Base-by-base conservation (phyloP, 2,329 filamentous ascomycete species). In the Gyromitra esculenta region DNA sequence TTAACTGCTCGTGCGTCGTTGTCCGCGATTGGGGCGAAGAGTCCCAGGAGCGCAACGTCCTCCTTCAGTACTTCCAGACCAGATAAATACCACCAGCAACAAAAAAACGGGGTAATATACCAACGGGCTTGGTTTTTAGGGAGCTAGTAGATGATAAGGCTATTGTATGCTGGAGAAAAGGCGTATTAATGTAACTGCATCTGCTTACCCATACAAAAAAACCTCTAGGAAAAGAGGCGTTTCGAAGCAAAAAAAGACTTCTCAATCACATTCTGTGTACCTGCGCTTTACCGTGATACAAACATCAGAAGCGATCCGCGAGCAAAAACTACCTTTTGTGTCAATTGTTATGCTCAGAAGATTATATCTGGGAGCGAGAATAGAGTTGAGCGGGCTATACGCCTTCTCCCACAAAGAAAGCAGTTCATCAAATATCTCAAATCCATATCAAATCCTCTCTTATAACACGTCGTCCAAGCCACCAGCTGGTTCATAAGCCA, bases 31-130 rank as follows among this genome's bases (percentile, higher is more conserved):
- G 96, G 96, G 96, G 96, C 90, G 96, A 98, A 91, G 96, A 99
- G 89, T 96, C 92, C 82, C 94, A 97, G 89, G 96, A 99, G 91
- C 94, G 96, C 85, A 93, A 91, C 84, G 94, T 98, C 87, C 92
- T 99, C 85, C 93, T 99, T 87, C 97, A 99, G 92, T 99, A 99
- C 92, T 98, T 99, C 94, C 92, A 97, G 89, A 97, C 94, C 85
- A 80, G 80, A 73, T 81, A 81, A 79, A 48, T 21, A 54, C 41
- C 2, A 43, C 11, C 21, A 56, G 13, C 13, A n/a, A 41, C 48
- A 9, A 69, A 74, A 64, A 35, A 64, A 43, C 15, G 59, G 48
- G 72, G 57, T 59, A 69, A 70, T 68, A 48, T 57, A 59, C 65
- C 50, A 75, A 65, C 66, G 72, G 66, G 72, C 18, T 75, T 75